Conservation (phyloP, 2,329 filamentous ascomycete genomes). For the Ambrosiella beaveri region DNA sequence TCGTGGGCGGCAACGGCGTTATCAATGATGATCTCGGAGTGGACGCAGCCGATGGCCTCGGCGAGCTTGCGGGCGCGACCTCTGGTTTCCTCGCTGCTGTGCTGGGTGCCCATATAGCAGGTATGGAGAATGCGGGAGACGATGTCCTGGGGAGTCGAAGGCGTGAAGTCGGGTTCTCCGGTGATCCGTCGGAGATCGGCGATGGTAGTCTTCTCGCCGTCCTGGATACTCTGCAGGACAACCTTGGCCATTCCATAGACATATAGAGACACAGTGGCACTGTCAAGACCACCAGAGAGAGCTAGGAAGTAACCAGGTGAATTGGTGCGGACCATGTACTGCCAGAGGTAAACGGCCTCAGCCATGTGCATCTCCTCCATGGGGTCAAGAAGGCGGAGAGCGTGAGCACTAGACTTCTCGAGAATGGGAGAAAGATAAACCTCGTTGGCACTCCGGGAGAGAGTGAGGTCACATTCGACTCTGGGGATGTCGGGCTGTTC, state of each 20-base stretch:
- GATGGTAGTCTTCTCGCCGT: constrained; percentile 17
- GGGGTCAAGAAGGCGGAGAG: constrained; percentile 17
- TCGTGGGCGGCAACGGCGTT: constrained; percentile 39
- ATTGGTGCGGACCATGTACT: constrained; percentile 34
- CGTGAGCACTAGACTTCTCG: constrained; percentile 14
- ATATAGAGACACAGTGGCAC: constrained; percentile 17
- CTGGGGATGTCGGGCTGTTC: constrained; percentile 19
- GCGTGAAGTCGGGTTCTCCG: constrained; percentile 25
- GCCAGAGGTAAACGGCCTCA: constrained; percentile 28
- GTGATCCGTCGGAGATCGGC: constrained; percentile 17
- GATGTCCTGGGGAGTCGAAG: constrained; percentile 39
- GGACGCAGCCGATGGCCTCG: constrained; percentile 49
- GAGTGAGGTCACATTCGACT: constrained; percentile 19
- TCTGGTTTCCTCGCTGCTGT: constrained; percentile 40
- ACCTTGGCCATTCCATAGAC: constrained; percentile 36
- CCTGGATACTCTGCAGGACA: constrained; percentile 34
- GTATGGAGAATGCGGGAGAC: constrained; percentile 23
- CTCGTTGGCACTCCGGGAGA: constrained; percentile 16
- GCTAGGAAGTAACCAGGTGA: constrained; percentile 36
- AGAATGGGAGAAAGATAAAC: constrained; percentile 19
- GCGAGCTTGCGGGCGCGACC: constrained; percentile 43
- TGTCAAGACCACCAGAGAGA: constrained; percentile 23
- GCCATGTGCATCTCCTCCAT: constrained; percentile 21
- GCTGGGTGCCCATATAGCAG: constrained; percentile 44
- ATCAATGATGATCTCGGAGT: constrained; percentile 60